A percentile compares a stretch with the other conserved stretches of the same genome.
Conservation (phyloP, 163 green algal genomes). For the Trebouxiophyceae sp. region DNA sequence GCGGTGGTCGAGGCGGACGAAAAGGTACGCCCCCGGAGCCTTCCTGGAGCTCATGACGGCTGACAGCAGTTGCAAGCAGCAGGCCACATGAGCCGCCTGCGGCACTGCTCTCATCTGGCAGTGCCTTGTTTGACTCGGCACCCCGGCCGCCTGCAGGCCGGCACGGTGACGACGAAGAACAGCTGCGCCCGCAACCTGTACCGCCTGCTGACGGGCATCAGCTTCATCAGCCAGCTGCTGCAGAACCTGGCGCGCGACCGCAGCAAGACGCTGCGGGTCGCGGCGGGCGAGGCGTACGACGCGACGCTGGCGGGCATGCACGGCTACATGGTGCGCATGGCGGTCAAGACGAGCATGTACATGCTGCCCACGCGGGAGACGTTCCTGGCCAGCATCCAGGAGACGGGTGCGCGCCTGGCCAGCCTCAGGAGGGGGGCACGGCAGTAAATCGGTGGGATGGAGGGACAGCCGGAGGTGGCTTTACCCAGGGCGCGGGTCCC, state of each 20-base stretch:
- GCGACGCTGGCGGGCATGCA: slow-evolving; percentile 44
- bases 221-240: slow-evolving; percentile 53
- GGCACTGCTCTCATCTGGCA: too few species aligned
- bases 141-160: slow-evolving; percentile 18
- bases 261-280: not conserved
- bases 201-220: slow-evolving; percentile 46
- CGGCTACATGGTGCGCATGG: slow-evolving; percentile 53
- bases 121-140: not conserved
- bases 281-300: slow-evolving; percentile 12
- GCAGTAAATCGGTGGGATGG: too few species aligned
- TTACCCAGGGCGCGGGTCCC: too few species aligned
- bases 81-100: too few species aligned
- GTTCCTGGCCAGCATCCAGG: slow-evolving; percentile 49
- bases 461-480: too few species aligned
- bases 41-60: too few species aligned
- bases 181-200: slow-evolving; percentile 58
- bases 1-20: slow-evolving; percentile 38
- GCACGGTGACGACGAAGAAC: slow-evolving; percentile 48
- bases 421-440: too few species aligned
- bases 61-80: too few species aligned
- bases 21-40: slow-evolving; percentile 17
- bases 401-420: slow-evolving; percentile 39
- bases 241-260: slow-evolving; percentile 37
- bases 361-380: slow-evolving; percentile 42
- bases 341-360: slow-evolving; percentile 61